These are phyloP conservation scores for Coprinellus micaceus DNA, from an alignment of 768 basidiomycete genomes.

Conservation along the genomic window DNA sequence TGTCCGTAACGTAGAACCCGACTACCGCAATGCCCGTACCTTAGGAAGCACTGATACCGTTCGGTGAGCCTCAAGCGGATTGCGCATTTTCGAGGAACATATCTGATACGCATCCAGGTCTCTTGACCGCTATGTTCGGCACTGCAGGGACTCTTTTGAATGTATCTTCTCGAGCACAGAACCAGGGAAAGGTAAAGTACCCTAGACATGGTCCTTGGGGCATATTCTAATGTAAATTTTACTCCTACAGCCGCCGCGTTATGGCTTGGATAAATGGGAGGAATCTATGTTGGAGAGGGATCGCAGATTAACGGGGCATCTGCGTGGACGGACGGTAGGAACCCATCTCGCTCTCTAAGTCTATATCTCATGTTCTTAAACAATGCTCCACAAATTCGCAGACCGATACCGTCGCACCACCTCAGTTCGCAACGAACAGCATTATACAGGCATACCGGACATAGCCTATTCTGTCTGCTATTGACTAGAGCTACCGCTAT, in stretches of 20 bases:
- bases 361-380: neutral
- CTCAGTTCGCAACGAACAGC: conserved; percentile 68
- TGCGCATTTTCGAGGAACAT: no score
- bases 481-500: neutral
- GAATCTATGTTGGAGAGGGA: conserved; percentile 96
- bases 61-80: conserved; percentile 51
- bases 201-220: neutral
- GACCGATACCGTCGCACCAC: conserved; percentile 67
- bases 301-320: conserved; percentile 79
- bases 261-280: conserved; percentile 87
- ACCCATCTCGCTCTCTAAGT: conserved; percentile 10
- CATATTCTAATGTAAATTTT: neutral
- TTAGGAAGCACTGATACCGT: conserved; percentile 96
- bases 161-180: conserved; percentile 73
- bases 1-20: no score
- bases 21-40: conserved; percentile 88
- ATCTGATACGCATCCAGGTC: conserved; percentile 46
- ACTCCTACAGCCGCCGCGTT: conserved; percentile 66
- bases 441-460: conserved; percentile 63
- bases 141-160: conserved; percentile 86
- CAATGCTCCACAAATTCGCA: conserved; percentile 23
- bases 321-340: conserved; percentile 81
- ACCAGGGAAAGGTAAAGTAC: conserved; percentile 77
- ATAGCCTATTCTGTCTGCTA: conserved; percentile 31
- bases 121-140: conserved; percentile 85